Base-by-base conservation (phyloP, 2,329 filamentous ascomycete species). In the Penicillium occitanis region DNA sequence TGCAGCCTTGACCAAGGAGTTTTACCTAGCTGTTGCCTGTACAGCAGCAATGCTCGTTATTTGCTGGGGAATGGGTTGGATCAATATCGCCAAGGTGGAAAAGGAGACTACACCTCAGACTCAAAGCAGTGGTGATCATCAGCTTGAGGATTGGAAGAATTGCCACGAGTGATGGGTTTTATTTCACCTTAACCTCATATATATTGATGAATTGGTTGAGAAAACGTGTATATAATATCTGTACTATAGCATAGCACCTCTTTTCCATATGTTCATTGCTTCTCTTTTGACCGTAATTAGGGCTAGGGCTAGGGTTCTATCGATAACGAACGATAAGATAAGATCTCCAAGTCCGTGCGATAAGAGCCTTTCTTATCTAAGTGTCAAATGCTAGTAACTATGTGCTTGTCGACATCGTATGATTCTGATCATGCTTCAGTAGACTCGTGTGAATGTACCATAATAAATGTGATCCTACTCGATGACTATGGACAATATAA, bases 1-100 rank as follows among this genome's bases (percentile, higher is more conserved):
- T 1, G 68, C 70, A 61, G 72, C 70, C 58, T 61, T 75, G 1
- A 69, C 69, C 17, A 66, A 64, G 17, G 69, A 73, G 1, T 74
- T 74, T 46, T 76, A 75, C 60, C 46, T 76, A 55, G 59, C 55
- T 25, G 66, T 69, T 22, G 72, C 55, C 0, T 50, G 72, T 14
- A 50, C 71, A 3, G 73, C 68, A 61, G 74, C 73, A 1, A 71
- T 74, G 68, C 50, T 53, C 7, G 28, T 53, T 17, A n/a, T 10
- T 5, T 53, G 50, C 14, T 53, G 50, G 50, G 50, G 13, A n/a
- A 53, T 53, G 50, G 50, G 50, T 10, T 53, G 50, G 50, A 11
- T 17, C 13, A 28, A 50, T 25, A 28, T 28, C 6, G 22, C 3
- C 3, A 50, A 50, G 19, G 22, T 14, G 4, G 46, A 28, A 25